Conservation (phyloP, 768 basidiomycete genomes). For the Candolleomyces aberdarensis region DNA sequence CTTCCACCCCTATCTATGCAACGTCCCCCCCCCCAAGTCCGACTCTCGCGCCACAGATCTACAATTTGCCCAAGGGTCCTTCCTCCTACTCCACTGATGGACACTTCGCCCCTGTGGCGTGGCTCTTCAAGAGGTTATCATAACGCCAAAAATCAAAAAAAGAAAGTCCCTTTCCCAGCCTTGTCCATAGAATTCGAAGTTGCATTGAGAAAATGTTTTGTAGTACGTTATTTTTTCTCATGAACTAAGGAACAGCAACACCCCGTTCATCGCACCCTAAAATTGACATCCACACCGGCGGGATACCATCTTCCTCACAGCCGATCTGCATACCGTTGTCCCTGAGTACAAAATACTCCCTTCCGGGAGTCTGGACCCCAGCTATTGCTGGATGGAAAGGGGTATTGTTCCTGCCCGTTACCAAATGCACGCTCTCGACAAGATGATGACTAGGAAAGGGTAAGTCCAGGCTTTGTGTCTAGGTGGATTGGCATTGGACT, state of each 20-base stretch:
- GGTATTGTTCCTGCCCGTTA: slow-evolving; percentile 39
- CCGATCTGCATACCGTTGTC: slow-evolving; percentile 81
- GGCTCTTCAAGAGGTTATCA: no score
- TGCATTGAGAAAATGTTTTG: no score
- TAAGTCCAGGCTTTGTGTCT: neutral
- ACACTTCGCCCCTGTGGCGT: no score
- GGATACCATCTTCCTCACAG: slow-evolving; percentile 70
- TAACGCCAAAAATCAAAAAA: no score
- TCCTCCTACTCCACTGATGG: no score
- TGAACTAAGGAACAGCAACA: neutral
- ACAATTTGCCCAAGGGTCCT: no score
- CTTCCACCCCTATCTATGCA: no score
- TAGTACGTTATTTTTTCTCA: no score
- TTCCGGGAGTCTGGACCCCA: slow-evolving; percentile 61
- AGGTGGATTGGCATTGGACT: slow-evolving; percentile 16
- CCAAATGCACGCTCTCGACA: slow-evolving; percentile 67
- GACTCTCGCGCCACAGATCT: no score
- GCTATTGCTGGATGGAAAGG: slow-evolving; percentile 63
- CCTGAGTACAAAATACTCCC: slow-evolving; percentile 67
- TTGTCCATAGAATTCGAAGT: no score
- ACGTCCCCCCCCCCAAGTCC: no score
- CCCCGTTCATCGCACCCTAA: slow-evolving; percentile 41
- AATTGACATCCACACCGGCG: slow-evolving; percentile 57
- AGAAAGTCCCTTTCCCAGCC: no score
- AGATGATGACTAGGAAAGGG: slow-evolving; percentile 57